These are phyloP conservation scores for Euptelea pleiosperma DNA, from an alignment of 164 flowering plant genomes.

Conservation along the genomic window DNA sequence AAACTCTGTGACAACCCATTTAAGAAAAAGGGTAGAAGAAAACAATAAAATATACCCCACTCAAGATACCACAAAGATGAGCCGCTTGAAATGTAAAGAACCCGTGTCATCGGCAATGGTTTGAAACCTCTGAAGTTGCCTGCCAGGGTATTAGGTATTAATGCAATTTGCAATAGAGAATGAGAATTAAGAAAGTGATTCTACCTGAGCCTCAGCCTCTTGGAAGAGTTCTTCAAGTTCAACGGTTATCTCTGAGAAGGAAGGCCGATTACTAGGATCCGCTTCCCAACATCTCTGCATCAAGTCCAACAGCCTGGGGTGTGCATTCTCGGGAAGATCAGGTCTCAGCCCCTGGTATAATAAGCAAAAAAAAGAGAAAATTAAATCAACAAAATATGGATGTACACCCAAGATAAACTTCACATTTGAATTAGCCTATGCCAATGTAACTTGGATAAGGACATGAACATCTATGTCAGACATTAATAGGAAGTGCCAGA, in stretches of 20 bases:
- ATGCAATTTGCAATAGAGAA: not conserved
- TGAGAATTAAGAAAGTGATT: not conserved
- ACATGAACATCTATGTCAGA: too few relatives aligned
- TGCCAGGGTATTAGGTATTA: too few relatives aligned
- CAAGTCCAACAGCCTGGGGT: constrained; percentile 62
- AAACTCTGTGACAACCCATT: too few relatives aligned
- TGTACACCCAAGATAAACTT: not conserved
- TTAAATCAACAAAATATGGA: not conserved
- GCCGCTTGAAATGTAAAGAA: too few relatives aligned
- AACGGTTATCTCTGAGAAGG: constrained; percentile 54
- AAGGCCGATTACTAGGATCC: constrained; percentile 57
- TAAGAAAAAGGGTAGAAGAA: too few relatives aligned
- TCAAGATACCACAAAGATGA: too few relatives aligned
- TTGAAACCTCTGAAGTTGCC: too few relatives aligned
- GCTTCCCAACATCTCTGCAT: constrained; percentile 94
- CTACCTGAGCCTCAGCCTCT: constrained; percentile 54
- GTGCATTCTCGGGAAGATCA: constrained; percentile 54
- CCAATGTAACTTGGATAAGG: too few relatives aligned
- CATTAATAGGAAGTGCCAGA: too few relatives aligned
- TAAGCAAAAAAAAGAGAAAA: not conserved
- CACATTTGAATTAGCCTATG: not conserved
- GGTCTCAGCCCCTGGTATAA: constrained; percentile 74
- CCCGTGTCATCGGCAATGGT: too few relatives aligned
- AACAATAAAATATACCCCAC: too few relatives aligned
- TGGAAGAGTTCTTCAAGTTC: constrained; percentile 57